Conservation (phyloP, 169 alveolate genomes). For the Blepharisma undulans region DNA sequence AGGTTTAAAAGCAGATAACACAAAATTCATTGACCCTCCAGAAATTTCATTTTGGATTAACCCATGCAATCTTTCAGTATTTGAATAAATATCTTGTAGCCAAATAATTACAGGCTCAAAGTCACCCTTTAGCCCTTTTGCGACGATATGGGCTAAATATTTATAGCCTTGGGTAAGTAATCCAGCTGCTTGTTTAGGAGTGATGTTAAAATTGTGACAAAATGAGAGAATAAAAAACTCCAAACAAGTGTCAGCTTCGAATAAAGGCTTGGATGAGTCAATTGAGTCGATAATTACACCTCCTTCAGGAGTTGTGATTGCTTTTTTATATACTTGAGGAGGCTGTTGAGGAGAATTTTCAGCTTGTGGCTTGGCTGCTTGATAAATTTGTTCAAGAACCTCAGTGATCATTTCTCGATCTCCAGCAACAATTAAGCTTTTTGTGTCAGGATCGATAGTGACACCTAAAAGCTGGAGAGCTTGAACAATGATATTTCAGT, state of each 20-base stretch:
- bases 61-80: neutral
- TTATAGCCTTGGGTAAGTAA: conserved; percentile 3
- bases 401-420: conserved; percentile 40
- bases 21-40: neutral
- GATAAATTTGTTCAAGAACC: neutral
- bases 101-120: conserved; percentile 9
- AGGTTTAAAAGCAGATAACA: neutral
- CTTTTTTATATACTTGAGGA: neutral
- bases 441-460: conserved; percentile 35
- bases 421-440: conserved; percentile 41
- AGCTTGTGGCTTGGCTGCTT: neutral
- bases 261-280: neutral
- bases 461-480: conserved; percentile 21
- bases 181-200: conserved; percentile 23
- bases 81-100: neutral
- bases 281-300: neutral
- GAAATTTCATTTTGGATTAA: neutral
- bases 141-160: conserved; percentile 31
- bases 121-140: conserved; percentile 26
- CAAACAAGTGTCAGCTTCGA: neutral
- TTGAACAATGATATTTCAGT: conserved; percentile 41
- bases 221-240: conserved; percentile 12
- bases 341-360: neutral
- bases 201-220: neutral
- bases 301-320: neutral